Percentiles rank a stretch among this genome's conserved stretches.
Conservation (phyloP, 2,329 filamentous ascomycete genomes). For the Emergomyces africanus region DNA sequence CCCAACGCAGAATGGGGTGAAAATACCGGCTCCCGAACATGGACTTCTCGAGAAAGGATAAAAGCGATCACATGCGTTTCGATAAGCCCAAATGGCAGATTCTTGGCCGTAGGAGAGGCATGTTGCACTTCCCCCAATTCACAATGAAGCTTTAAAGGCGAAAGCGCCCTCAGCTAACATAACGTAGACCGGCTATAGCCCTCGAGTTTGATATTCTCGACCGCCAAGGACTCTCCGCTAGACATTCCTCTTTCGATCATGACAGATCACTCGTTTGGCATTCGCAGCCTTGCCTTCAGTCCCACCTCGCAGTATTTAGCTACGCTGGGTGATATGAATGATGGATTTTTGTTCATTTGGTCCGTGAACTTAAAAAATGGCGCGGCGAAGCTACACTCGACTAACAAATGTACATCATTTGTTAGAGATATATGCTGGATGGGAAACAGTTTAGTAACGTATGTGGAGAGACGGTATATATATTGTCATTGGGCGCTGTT, state of each 20-base stretch:
- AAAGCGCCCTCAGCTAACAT: constrained; percentile 15
- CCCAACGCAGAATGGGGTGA: constrained; percentile 46
- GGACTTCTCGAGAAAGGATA: constrained; percentile 82
- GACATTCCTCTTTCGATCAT: constrained; percentile 76
- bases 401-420: constrained; percentile 83
- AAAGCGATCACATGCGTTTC: constrained; percentile 89
- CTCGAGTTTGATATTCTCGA: constrained; percentile 81
- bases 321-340: constrained; percentile 76
- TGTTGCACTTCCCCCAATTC: constrained; percentile 12
- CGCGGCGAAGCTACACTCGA: constrained; percentile 64
- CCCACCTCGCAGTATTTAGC: constrained; percentile 75
- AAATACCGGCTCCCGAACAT: constrained; percentile 51
- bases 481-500: not conserved
- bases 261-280: constrained; percentile 80
- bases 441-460: constrained; percentile 67
- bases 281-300: constrained; percentile 81
- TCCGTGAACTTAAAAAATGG: constrained; percentile 71
- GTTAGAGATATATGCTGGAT: constrained; percentile 86
- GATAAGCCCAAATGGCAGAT: constrained; percentile 74
- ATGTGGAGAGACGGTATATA: constrained; percentile 17
- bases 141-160: no score
- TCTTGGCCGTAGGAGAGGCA: constrained; percentile 79
- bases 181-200: constrained; percentile 68
- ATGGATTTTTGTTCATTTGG: constrained; percentile 92
- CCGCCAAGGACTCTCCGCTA: constrained; percentile 59